Base-by-base conservation (phyloP, 768 basidiomycete species). In the Favolaschia claudopus region DNA sequence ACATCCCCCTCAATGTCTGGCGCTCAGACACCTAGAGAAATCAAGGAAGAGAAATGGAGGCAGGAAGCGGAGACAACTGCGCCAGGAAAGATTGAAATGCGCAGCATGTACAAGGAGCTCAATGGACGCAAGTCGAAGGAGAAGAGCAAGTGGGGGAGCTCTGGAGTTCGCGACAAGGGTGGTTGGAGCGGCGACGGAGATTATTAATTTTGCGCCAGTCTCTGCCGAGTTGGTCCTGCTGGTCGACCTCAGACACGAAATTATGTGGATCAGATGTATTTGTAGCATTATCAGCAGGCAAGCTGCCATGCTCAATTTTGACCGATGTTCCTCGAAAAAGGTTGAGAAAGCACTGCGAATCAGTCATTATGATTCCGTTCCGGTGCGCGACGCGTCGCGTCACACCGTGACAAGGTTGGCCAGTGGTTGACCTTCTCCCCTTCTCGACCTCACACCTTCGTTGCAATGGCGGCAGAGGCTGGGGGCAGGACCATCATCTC, bases 51-150 rank as follows among this genome's bases (percentile, higher is more conserved):
- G 68, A 83, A 81, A 61, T 94, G 93, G 89, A 78, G 74, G 55
- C 70, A 71, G 32, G 83, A 85, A 60, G 83, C 83, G 6, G 85
- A 88, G 39, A 74, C 74, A 0, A 65, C 76, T 10, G 76, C 79
- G 19, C 93, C 91, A 27, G 85, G 85, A 44, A 96, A 96, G 74
- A 58, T 85, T 3, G 92, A 95, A 73, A 93, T 95, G 89, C 84
- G 95, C 36, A 91, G 90, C 67, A 88, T 90, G 82, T 97, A 96
- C 78, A 96, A 96, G 76, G 90, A 92, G 54, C 76, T 96, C 10
- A 91, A 90, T 19, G 95, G 95, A 15, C 82, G 95, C 61, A 97
- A 96, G 75, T 79, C 87, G 3, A 85, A 83, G 68, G 76, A 71
- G 15, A 97, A 96, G 77, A 79, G 80, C 34, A 94, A 92, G 73